phyloP scores from a whole-genome alignment of 1,284 basidiomycete genomes.

The Irpex lacteus region DNA sequence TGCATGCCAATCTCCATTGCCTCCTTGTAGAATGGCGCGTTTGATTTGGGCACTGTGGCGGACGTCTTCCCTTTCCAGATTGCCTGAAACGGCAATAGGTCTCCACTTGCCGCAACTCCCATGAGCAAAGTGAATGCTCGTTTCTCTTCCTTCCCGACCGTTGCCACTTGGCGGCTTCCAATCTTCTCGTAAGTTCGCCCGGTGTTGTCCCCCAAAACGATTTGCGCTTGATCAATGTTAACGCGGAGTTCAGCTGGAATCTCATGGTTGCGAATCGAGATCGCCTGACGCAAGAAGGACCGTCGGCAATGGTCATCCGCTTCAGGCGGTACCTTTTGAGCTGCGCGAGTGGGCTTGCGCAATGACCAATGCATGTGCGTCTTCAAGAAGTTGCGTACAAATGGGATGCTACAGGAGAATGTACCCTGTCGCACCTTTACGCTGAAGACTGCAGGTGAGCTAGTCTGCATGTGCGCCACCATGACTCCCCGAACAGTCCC shows the following conservation, averaged over 20 bases:
- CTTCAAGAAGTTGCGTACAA: no score
- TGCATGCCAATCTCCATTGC: slow-evolving; percentile 24
- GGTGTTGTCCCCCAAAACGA: slow-evolving; percentile 20
- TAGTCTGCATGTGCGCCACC: no score
- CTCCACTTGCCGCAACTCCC: slow-evolving; percentile 25
- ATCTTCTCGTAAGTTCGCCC: slow-evolving; percentile 23
- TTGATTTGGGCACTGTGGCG: slow-evolving; percentile 18
- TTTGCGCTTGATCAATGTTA: slow-evolving; percentile 39
- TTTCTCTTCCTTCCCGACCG: slow-evolving; percentile 31
- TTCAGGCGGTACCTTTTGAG: no score
- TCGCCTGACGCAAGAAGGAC: no score
- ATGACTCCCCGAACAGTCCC: no score
- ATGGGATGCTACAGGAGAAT: no score
- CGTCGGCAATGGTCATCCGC: no score
- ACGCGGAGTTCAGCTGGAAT: slow-evolving; percentile 20
- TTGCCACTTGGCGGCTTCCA: slow-evolving; percentile 28
- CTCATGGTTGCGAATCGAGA: no score
- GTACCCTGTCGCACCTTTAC: no score
- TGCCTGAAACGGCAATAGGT: slow-evolving; percentile 29
- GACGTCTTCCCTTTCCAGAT: slow-evolving; percentile 26
- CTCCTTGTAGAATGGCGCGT: slow-evolving; percentile 19
- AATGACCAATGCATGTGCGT: no score
- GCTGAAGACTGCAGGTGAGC: no score
- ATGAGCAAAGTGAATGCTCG: slow-evolving; percentile 31
- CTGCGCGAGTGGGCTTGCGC: no score